phyloP scores from a whole-genome alignment of 139 green algal species.

The Micractinium conductrix region DNA sequence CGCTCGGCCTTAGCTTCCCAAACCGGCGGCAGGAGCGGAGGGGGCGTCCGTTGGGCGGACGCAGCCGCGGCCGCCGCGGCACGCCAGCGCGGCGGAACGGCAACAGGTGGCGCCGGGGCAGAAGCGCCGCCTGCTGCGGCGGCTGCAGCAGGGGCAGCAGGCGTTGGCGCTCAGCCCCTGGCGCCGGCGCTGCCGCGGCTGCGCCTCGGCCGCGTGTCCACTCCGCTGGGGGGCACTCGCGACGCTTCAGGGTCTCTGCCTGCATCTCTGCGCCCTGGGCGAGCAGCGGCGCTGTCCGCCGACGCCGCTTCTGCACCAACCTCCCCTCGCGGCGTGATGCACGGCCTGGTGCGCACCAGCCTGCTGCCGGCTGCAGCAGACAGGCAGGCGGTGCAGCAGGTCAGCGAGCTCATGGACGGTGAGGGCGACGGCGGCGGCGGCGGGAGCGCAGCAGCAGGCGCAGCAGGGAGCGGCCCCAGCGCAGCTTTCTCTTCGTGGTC shows the following conservation, averaged over 20 bases:
- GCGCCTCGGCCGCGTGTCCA: neutral
- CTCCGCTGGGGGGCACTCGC: neutral
- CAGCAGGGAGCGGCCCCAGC: neutral
- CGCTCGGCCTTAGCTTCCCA: too few relatives aligned
- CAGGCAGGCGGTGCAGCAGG: slow-evolving; percentile 23
- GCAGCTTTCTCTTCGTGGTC: neutral
- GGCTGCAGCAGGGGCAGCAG: too few relatives aligned
- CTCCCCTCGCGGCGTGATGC: slow-evolving; percentile 9
- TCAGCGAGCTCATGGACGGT: slow-evolving; percentile 2
- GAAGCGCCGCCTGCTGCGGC: too few relatives aligned
- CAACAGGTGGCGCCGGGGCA: too few relatives aligned
- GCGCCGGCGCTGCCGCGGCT: neutral
- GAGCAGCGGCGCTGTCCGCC: neutral
- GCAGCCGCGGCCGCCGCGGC: too few relatives aligned
- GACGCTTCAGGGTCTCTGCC: neutral
- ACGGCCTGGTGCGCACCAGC: slow-evolving; percentile 15
- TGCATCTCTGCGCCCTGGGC: neutral
- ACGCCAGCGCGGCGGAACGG: too few relatives aligned
- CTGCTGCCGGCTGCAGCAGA: slow-evolving; percentile 25
- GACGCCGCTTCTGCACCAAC: neutral
- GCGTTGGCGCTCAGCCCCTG: neutral
- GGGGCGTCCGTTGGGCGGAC: too few relatives aligned
- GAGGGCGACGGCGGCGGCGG: neutral
- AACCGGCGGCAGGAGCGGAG: too few relatives aligned
- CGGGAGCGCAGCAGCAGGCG: too few relatives aligned